Base-by-base conservation (phyloP, 1,284 basidiomycete genomes). In the Tetrapyrgos nigripes region DNA sequence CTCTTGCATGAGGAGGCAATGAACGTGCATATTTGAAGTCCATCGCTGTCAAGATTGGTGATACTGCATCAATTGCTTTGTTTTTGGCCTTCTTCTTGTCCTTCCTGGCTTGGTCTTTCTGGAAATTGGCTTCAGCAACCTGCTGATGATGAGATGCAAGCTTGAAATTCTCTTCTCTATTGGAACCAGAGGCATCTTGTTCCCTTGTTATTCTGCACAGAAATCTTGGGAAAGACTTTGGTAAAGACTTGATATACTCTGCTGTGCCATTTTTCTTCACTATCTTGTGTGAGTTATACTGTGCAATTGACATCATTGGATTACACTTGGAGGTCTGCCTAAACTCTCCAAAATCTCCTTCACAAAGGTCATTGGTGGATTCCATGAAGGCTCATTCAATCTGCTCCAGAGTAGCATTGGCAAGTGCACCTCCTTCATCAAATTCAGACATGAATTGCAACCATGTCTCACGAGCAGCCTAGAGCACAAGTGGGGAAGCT, bases 1-100 rank as follows among this genome's bases (percentile, higher is more conserved):
- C 53, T 3, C 29, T 11, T 8, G 26, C n/a, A 21, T 53, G 31
- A 19, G 19, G 6, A 28, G 17, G 10, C 3, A 50, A 3, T 17
- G 26, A 43, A n/a, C 53, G 27, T 4, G 50, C 45, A 33, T 56
- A 6, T 43, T 72, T 10, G 61, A 67, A 6, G 17, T 49, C 55
- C 3, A 50, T 58, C 3, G 47, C 13, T 9, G 50, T 52, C n/a
- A 35, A 14, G 17, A 58, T 14, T 3, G 50, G 8, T 9, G 37
- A 17, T 9, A 40, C 37, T 40, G 50, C 4, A 24, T 33, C 50
- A 29, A 58, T 26, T 3, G 57, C 50, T 23, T 53, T 23, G 3
- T 2, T 19, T 3, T 26, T 45, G n/a, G 51, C 52, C 23, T 48
- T 17, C 3, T 24, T 21, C 27, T 40, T 53, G 3, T 48, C 47